Evolutionary conservation across 148 eudicot species (phyloP).

Genomic region (Chenopodium formosanum): DNA sequence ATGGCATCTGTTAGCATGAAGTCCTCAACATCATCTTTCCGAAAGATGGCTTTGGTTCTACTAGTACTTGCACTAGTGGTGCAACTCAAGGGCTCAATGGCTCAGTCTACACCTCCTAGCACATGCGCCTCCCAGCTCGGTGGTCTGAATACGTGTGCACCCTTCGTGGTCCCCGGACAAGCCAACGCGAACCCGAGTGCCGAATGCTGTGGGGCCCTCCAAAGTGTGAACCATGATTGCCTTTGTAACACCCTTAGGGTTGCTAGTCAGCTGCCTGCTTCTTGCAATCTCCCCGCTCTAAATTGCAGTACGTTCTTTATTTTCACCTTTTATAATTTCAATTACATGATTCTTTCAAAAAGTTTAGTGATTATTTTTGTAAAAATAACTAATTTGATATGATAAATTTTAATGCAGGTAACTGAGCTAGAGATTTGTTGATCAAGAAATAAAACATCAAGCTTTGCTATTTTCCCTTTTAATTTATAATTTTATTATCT

Average conservation of each 20-base stretch:
- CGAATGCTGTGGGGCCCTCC: constrained; percentile 76
- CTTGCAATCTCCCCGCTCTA: constrained; percentile 66
- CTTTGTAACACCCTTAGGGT: constrained; percentile 73
- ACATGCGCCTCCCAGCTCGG: constrained; percentile 45
- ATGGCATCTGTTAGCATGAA: constrained; percentile 18
- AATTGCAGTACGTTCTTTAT: constrained; percentile 34
- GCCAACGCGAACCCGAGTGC: constrained; percentile 42
- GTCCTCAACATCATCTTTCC: background rate
- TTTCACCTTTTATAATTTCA: background rate
- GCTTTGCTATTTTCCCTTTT: background rate
- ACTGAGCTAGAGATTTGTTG: constrained; percentile 8
- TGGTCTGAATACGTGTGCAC: constrained; percentile 58
- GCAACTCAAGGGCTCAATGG: constrained; percentile 26
- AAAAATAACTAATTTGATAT: background rate
- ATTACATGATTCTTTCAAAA: too few relatives aligned
- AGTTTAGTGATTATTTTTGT: too few relatives aligned
- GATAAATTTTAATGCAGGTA: constrained; percentile 17
- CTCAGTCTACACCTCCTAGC: constrained; percentile 15
- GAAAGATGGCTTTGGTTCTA: constrained; percentile 1
- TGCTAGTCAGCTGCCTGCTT: constrained; percentile 57
- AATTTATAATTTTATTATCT: too few relatives aligned
- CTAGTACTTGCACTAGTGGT: constrained; percentile 17
- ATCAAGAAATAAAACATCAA: constrained; percentile 20
- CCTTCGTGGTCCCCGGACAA: constrained; percentile 61
- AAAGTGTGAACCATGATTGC: constrained; percentile 57